Percentiles rank a stretch among this genome's conserved stretches.
These are phyloP conservation scores for Tetrahymena malaccensis DNA, from an alignment of 73 alveolate species.

Conservation along the genomic window DNA sequence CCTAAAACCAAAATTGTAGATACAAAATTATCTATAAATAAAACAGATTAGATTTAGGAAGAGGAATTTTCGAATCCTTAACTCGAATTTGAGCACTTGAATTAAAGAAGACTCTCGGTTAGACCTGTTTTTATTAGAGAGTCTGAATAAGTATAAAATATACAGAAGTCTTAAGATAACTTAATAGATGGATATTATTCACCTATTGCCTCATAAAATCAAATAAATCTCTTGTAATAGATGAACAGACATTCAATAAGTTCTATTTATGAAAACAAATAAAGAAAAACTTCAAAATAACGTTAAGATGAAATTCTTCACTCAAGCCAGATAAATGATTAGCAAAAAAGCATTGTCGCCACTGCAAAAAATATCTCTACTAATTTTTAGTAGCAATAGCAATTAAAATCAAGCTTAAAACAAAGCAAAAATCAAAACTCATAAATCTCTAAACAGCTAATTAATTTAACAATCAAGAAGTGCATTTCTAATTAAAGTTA, in stretches of 20 bases:
- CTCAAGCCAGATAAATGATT: not conserved
- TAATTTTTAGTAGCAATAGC: not conserved
- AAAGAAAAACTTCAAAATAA: not conserved
- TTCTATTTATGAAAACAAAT: not conserved
- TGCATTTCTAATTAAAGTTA: not conserved
- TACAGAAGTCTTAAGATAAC: not conserved
- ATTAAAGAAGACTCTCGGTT: not conserved
- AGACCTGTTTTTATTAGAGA: not conserved
- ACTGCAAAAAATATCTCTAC: not conserved
- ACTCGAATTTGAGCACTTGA: not conserved
- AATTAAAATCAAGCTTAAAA: not conserved
- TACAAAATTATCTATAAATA: not conserved
- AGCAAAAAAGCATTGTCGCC: no score
- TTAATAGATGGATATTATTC: not conserved
- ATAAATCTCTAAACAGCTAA: not conserved
- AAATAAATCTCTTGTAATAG: not conserved
- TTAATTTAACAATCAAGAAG: not conserved
- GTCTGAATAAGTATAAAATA: not conserved
- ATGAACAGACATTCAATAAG: not conserved
- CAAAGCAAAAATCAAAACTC: not conserved
- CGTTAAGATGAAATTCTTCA: not conserved
- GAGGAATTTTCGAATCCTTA: not conserved
- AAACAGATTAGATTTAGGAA: not conserved
- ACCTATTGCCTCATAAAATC: not conserved
- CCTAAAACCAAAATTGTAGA: not conserved